Evolutionary conservation across 2,329 filamentous ascomycete species (phyloP), one percentile per base, ranked within the genome.

Genomic region (Cladosporium austrohemisphaericum): DNA sequence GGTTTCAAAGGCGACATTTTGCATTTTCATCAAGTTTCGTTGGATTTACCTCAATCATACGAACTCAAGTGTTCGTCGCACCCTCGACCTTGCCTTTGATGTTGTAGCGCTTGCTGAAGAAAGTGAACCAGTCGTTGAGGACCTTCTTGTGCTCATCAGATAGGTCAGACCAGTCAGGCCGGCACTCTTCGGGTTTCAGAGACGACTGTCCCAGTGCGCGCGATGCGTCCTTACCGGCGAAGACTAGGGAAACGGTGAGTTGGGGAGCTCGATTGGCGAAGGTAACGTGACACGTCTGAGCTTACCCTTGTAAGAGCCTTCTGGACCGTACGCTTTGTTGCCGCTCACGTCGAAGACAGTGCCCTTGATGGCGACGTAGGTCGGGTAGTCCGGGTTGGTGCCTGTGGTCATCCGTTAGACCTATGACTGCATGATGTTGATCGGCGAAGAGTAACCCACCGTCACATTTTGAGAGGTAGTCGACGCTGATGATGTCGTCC

Each of bases 71-170:
- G 52, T 67, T 67, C 40, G 58, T 58, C 2, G 65, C 62, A 13
- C 64, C 64, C 49, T 65, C 63, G 10, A 71, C 68, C 49, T 63
- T 64, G 45, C 88, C 89, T 38, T 94, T 83, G 44, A 97, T 80
- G 62, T 95, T 97, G 73, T 98, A 98, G 51, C 93, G 79, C 75
- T 97, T 98, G 58, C 86, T 88, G 71, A 98, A 98, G 72, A 95
- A 98, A 2, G 86, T 95, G 55, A 85, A 82, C 93, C 93, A 98
- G 68, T 98, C 93, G 47, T 92, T 79, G 53, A 98, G 73, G 3
- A 86, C 84, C 20, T 80, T 81, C 74, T 93, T 88, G 68, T 96
- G 84, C 70, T 93, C 90, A 18, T 95, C 90, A 11, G 77, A 76
- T 44, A 98, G 75, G 62, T 90, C 86, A 51, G 85, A 76, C 86